Evolutionary conservation across 257 asterid genomes (phyloP).

Genomic region (Capsicum chinense): DNA sequence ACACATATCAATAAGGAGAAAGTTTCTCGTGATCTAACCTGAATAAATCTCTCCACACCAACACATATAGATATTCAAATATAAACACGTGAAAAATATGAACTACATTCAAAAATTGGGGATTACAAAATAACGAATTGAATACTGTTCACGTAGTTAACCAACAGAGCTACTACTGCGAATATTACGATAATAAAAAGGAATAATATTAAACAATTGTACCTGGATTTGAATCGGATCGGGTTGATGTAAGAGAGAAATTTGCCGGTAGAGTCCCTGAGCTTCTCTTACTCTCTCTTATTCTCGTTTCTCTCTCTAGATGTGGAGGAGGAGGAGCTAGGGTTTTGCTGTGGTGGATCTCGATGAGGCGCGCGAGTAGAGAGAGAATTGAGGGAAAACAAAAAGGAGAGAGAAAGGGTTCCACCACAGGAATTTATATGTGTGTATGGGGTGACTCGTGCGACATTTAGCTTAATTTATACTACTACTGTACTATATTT

Average conservation of each 20-base stretch:
- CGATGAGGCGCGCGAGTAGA: slow-evolving; percentile 37
- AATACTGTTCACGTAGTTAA: no score
- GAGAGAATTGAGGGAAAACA: neutral
- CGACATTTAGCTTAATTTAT: neutral
- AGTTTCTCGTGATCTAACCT: neutral
- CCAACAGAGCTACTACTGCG: no score
- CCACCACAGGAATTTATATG: neutral
- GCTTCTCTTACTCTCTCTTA: slow-evolving; percentile 40
- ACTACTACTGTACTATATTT: neutral
- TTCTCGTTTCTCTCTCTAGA: slow-evolving; percentile 21
- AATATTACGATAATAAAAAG: no score
- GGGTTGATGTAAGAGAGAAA: slow-evolving; percentile 44
- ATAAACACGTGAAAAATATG: neutral
- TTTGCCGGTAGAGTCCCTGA: slow-evolving; percentile 35
- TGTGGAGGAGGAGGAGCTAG: slow-evolving; percentile 43
- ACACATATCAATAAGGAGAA: no score
- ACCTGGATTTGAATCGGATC: slow-evolving; percentile 64
- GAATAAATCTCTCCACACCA: neutral
- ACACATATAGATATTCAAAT: no score
- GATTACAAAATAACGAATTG: no score
- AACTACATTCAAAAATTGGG: neutral
- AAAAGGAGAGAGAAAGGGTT: neutral
- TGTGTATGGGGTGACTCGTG: neutral
- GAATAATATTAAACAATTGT: slow-evolving; percentile 39
- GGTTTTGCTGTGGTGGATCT: slow-evolving; percentile 47